Conservation (phyloP, 2,329 filamentous ascomycete genomes). For the Colletotrichum orchidophilum region DNA sequence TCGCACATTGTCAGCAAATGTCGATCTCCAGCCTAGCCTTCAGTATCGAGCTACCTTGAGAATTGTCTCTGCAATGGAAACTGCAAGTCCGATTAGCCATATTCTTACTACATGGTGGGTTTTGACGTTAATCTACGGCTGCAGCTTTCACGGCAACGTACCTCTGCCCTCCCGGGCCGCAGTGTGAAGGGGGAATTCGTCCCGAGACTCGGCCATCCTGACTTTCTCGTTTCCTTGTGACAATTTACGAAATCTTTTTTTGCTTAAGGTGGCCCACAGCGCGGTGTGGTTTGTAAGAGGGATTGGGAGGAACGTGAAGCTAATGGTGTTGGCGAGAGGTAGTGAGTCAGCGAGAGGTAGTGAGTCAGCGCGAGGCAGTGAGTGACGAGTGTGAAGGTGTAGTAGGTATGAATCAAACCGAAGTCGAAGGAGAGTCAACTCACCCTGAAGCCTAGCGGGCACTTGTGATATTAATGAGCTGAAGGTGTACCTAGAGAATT, state of each 20-base stretch:
- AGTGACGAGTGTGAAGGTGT: background rate
- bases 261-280: no score
- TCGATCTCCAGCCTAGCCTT: slow-evolving; percentile 40
- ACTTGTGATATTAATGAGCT: background rate
- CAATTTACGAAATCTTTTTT: no score
- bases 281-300: no score
- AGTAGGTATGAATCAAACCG: background rate
- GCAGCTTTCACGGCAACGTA: slow-evolving; percentile 52
- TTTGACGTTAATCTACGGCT: background rate
- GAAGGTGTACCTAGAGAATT: background rate
- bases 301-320: no score
- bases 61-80: slow-evolving; percentile 73
- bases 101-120: background rate
- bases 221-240: background rate
- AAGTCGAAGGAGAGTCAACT: no score
- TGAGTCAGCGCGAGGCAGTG: background rate
- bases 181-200: slow-evolving; percentile 86
- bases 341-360: no score
- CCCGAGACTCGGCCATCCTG: slow-evolving; percentile 46
- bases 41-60: slow-evolving; percentile 41
- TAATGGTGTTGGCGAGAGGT: background rate
- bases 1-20: background rate
- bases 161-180: slow-evolving; percentile 86
- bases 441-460: background rate
- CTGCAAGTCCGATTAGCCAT: slow-evolving; percentile 52